Percentiles rank a stretch among this genome's conserved stretches.
Conservation (phyloP, 148 eudicot species). For the Polygonum maritimum region DNA sequence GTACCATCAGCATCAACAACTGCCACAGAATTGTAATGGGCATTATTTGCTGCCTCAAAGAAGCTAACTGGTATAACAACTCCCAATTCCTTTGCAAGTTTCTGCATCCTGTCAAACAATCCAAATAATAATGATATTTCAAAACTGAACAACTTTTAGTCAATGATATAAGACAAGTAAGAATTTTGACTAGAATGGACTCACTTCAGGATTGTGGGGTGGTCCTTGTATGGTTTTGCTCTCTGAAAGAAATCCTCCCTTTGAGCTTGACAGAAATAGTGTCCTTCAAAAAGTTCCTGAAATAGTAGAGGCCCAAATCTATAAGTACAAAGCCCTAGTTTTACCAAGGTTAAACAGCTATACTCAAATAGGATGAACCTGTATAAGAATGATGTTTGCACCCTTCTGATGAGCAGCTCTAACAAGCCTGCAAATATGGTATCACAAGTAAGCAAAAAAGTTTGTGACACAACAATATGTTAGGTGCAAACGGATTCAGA, state of each 20-base stretch:
- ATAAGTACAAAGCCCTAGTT: background rate
- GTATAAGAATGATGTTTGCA: conserved; percentile 74
- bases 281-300: conserved; percentile 95
- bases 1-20: conserved; percentile 93
- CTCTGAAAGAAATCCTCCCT: conserved; percentile 76
- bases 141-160: background rate
- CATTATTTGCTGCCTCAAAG: conserved; percentile 97
- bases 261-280: conserved; percentile 99
- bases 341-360: background rate
- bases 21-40: conserved; percentile 89
- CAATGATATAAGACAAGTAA: background rate
- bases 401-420: conserved; percentile 64
- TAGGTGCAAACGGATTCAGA: background rate
- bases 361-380: conserved; percentile 30
- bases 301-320: conserved; percentile 7
- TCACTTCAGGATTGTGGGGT: conserved; percentile 80
- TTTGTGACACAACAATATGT: background rate
- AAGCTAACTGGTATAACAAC: conserved; percentile 97
- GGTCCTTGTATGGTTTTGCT: conserved; percentile 80
- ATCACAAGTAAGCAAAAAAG: background rate
- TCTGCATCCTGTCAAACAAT: conserved; percentile 63
- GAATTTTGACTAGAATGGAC: background rate
- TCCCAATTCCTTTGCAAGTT: conserved; percentile 83
- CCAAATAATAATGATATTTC: background rate
- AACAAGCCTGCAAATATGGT: conserved; percentile 52